Percentiles rank a stretch among this genome's conserved stretches.
Conservation (phyloP, 2,329 filamentous ascomycete species). For the Trichoderma simmonsii region DNA sequence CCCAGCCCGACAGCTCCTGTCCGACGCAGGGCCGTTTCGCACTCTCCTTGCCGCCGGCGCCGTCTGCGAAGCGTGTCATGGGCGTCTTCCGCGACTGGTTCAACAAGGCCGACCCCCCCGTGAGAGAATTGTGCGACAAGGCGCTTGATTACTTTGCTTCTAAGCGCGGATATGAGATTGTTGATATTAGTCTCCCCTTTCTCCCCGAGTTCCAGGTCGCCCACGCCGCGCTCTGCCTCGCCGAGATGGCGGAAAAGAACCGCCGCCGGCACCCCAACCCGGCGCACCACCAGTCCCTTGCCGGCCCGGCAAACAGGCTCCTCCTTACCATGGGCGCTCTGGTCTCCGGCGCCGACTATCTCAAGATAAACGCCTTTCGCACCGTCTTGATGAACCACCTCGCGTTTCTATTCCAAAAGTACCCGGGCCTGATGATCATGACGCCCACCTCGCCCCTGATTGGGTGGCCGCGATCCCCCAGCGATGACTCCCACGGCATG, state of each 20-base stretch:
- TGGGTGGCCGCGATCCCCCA: constrained; percentile 64
- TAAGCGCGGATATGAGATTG: constrained; percentile 46
- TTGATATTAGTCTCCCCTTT: constrained; percentile 64
- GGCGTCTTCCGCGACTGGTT: constrained; percentile 63
- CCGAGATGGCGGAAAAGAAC: constrained; percentile 58
- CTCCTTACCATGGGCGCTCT: constrained; percentile 63
- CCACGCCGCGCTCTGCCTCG: constrained; percentile 73
- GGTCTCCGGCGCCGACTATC: constrained; percentile 65
- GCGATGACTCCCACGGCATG: constrained; percentile 66
- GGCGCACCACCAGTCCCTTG: constrained; percentile 48
- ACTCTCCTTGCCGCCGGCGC: constrained; percentile 46
- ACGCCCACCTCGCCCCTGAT: constrained; percentile 73
- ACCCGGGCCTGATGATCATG: constrained; percentile 75
- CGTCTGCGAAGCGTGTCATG: constrained; percentile 56
- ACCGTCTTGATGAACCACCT: constrained; percentile 77
- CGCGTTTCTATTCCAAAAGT: constrained; percentile 62
- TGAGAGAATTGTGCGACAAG: constrained; percentile 59
- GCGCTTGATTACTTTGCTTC: constrained; percentile 58
- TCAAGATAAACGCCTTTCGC: constrained; percentile 71
- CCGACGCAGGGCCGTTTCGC: constrained; percentile 61
- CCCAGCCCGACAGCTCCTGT: constrained; percentile 61
- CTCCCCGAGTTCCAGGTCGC: constrained; percentile 70
- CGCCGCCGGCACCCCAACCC: constrained; percentile 43
- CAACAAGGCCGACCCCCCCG: constrained; percentile 53
- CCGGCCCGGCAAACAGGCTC: constrained; percentile 67